phyloP scores from a whole-genome alignment of 1,139 yeast species.

The Taphrina betulina region DNA sequence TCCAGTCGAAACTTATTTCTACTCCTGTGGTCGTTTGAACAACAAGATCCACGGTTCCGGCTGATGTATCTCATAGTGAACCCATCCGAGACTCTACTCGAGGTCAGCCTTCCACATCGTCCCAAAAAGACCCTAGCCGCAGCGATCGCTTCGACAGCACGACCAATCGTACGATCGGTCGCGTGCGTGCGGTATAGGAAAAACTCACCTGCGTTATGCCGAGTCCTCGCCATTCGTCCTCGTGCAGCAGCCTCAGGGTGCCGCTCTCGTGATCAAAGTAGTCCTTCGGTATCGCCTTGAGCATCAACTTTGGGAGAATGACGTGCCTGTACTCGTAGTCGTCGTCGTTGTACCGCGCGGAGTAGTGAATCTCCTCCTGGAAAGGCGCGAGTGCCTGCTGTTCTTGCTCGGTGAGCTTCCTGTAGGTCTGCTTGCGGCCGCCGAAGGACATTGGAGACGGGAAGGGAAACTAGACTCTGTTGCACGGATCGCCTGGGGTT shows the following conservation, averaged over 20 bases:
- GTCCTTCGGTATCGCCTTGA: conserved; percentile 92
- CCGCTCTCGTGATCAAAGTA: conserved; percentile 95
- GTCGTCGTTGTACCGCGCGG: conserved; percentile 87
- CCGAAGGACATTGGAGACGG: background rate
- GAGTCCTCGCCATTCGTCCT: conserved; percentile 98
- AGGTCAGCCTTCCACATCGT: background rate
- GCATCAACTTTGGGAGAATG: conserved; percentile 93
- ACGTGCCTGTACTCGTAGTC: conserved; percentile 88
- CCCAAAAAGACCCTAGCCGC: background rate
- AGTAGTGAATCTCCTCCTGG: conserved; percentile 91
- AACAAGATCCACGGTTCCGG: conserved; percentile 97
- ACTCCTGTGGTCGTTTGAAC: conserved; percentile 64
- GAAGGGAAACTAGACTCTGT: background rate
- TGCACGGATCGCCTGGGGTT: background rate
- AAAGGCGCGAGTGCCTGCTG: conserved; percentile 84
- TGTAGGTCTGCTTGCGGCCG: background rate
- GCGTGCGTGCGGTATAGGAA: no score
- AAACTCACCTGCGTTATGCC: conserved; percentile 77
- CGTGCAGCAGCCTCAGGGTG: conserved; percentile 81
- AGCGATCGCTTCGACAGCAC: background rate
- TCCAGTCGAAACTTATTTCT: no score
- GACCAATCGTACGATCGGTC: no score
- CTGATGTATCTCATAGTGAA: conserved; percentile 94
- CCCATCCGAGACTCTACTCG: conserved; percentile 86
- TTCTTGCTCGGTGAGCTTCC: conserved; percentile 70